Conservation (phyloP, 2,329 filamentous ascomycete species). For the Sphaerulina vaccinii region DNA sequence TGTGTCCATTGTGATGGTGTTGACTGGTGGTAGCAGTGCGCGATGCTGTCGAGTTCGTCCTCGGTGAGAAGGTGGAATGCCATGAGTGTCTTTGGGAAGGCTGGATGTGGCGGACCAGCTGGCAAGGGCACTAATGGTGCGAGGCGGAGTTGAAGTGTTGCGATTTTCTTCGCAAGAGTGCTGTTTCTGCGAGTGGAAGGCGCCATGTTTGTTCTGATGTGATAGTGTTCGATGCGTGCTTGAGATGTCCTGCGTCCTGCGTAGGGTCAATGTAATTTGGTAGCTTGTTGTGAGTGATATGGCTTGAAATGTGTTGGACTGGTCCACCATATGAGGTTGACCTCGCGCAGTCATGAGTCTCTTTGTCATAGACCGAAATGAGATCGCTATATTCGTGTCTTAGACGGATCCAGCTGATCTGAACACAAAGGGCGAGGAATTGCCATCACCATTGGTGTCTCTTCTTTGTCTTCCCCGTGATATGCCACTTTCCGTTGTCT, state of each 20-base stretch:
- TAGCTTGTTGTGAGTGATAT: background rate
- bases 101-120: constrained; percentile 62
- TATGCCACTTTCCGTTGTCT: background rate
- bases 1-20: constrained; percentile 55
- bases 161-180: constrained; percentile 59
- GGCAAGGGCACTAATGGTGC: constrained; percentile 60
- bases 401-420: background rate
- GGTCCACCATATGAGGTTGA: background rate
- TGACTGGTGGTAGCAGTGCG: constrained; percentile 71
- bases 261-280: constrained; percentile 9
- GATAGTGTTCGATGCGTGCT: background rate
- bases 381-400: constrained; percentile 17
- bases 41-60: constrained; percentile 66
- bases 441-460: background rate
- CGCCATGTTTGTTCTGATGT: constrained; percentile 28
- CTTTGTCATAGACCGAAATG: constrained; percentile 17
- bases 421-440: constrained; percentile 1
- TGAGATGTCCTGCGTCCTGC: constrained; percentile 22
- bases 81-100: constrained; percentile 66
- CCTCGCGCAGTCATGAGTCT: background rate
- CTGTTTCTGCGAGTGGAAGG: constrained; percentile 34
- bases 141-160: constrained; percentile 64
- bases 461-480: constrained; percentile 1
- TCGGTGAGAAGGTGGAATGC: constrained; percentile 74
- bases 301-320: constrained; percentile 1